These are phyloP conservation scores for Metschnikowia anglica DNA, from an alignment of 805 yeast species.

Conservation along the genomic window DNA sequence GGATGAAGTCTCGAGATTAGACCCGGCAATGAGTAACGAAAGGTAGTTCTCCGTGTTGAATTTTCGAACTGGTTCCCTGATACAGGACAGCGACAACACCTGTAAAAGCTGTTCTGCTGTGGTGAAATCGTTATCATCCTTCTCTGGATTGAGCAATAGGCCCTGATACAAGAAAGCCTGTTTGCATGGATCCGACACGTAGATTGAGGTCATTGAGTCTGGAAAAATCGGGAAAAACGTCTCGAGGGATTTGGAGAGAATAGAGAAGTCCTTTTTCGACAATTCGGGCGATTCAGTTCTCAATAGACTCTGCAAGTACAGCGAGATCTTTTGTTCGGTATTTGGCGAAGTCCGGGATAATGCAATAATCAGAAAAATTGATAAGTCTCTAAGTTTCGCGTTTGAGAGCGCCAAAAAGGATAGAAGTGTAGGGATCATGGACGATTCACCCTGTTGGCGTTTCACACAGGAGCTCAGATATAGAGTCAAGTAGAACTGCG, in stretches of 20 bases:
- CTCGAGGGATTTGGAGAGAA: conserved; percentile 13
- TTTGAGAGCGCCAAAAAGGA: conserved; percentile 1
- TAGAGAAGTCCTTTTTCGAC: not conserved
- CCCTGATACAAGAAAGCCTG: conserved; percentile 13
- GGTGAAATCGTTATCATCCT: conserved; percentile 5
- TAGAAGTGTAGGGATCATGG: conserved; percentile 7
- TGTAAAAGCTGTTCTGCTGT: conserved; percentile 14
- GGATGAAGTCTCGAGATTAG: conserved; percentile 1
- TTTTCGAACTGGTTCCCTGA: conserved; percentile 18
- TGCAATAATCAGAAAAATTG: conserved; percentile 4
- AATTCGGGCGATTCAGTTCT: not conserved
- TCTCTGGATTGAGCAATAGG: conserved; percentile 9
- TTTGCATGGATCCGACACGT: conserved; percentile 14
- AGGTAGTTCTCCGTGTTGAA: conserved; percentile 18
- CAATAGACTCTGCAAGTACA: conserved; percentile 1
- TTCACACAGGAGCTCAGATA: conserved; percentile 8
- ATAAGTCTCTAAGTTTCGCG: not conserved
- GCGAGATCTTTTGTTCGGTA: not conserved
- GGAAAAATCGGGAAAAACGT: conserved; percentile 18
- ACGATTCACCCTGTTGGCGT: not conserved
- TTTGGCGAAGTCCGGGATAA: not conserved
- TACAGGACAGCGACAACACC: conserved; percentile 19
- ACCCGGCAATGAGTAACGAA: conserved; percentile 16
- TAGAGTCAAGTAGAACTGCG: conserved; percentile 6
- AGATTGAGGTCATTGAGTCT: conserved; percentile 11